These are phyloP conservation scores for Scalesia atractyloides DNA, from an alignment of 129 eudicot genomes.

Conservation along the genomic window DNA sequence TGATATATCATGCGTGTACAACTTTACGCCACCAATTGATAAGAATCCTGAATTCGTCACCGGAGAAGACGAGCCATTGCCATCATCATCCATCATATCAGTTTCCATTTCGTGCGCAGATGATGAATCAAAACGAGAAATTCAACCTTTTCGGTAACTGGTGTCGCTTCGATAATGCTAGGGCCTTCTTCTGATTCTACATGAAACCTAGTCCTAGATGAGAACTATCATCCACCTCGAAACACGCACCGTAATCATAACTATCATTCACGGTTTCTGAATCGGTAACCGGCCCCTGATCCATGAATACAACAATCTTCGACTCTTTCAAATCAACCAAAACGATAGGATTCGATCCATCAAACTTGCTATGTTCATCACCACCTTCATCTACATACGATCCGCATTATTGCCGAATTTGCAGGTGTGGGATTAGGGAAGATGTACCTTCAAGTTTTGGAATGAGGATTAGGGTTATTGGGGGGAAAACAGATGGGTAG, in stretches of 20 bases:
- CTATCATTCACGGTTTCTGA: conserved; percentile 45
- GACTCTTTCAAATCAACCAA: conserved; percentile 56
- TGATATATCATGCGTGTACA: conserved; percentile 78
- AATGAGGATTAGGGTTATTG: too few relatives aligned
- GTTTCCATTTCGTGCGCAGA: conserved; percentile 37
- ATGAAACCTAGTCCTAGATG: conserved; percentile 76
- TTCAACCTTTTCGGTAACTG: conserved; percentile 39
- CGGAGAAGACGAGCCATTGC: conserved; percentile 39
- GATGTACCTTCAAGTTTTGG: too few relatives aligned
- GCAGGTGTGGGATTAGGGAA: too few relatives aligned
- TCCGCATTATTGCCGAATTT: too few relatives aligned
- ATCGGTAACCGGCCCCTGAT: conserved; percentile 49
- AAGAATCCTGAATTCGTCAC: conserved; percentile 66
- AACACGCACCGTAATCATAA: conserved; percentile 65
- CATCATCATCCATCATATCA: conserved; percentile 35
- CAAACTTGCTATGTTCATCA: conserved; percentile 32
- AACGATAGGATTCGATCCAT: conserved; percentile 51
- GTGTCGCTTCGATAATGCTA: conserved; percentile 30
- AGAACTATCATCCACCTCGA: conserved; percentile 58
- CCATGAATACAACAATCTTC: conserved; percentile 58
- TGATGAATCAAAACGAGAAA: conserved; percentile 26
- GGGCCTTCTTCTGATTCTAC: conserved; percentile 45
- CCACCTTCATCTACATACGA: conserved; percentile 31
- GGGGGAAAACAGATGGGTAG: too few relatives aligned
- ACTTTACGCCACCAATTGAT: conserved; percentile 72